Percentiles rank a stretch among this genome's conserved stretches.
Evolutionary conservation across 352 stramenopile genomes (phyloP).

Genomic region (Phytopythium litorale): DNA sequence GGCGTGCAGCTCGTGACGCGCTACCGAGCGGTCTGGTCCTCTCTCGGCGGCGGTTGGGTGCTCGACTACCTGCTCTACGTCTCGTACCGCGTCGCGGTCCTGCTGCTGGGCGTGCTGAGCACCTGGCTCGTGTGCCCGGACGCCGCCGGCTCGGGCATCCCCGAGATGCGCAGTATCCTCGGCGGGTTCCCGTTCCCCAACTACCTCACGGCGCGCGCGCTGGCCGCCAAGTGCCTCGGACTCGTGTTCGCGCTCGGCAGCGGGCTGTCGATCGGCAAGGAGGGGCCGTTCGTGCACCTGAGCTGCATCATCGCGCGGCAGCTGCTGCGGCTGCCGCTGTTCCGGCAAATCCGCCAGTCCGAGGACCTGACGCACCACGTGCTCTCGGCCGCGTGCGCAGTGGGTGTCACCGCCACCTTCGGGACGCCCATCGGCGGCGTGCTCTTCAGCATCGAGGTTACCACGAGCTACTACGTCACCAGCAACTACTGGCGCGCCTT

Average conservation of each 20-base stretch:
- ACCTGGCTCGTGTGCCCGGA: slow-evolving; percentile 61
- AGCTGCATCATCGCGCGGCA: slow-evolving; percentile 72
- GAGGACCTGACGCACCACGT: slow-evolving; percentile 68
- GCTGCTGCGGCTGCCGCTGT: slow-evolving; percentile 50
- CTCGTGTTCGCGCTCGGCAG: slow-evolving; percentile 64
- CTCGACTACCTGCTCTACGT: slow-evolving; percentile 60
- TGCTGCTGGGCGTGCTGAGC: slow-evolving; percentile 54
- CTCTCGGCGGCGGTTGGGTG: slow-evolving; percentile 46
- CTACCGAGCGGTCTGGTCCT: slow-evolving; percentile 33
- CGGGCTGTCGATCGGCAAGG: slow-evolving; percentile 70
- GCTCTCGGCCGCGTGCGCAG: slow-evolving; percentile 59
- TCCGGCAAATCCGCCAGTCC: slow-evolving; percentile 53
- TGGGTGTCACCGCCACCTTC: slow-evolving; percentile 79
- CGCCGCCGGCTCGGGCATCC: slow-evolving; percentile 67
- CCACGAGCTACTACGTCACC: slow-evolving; percentile 85
- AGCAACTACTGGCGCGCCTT: slow-evolving; percentile 90
- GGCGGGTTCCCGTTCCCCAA: slow-evolving; percentile 62
- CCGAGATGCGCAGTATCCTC: slow-evolving; percentile 78
- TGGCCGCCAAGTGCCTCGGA: slow-evolving; percentile 63
- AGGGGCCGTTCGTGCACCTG: slow-evolving; percentile 79
- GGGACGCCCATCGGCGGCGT: slow-evolving; percentile 72
- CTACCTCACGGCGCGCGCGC: slow-evolving; percentile 54
- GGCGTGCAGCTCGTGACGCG: slow-evolving; percentile 44
- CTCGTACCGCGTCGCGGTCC: slow-evolving; percentile 48
- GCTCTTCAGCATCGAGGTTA: slow-evolving; percentile 82